Base-by-base conservation (phyloP, 805 yeast species). In the Cyberlindnera mississippiensis region DNA sequence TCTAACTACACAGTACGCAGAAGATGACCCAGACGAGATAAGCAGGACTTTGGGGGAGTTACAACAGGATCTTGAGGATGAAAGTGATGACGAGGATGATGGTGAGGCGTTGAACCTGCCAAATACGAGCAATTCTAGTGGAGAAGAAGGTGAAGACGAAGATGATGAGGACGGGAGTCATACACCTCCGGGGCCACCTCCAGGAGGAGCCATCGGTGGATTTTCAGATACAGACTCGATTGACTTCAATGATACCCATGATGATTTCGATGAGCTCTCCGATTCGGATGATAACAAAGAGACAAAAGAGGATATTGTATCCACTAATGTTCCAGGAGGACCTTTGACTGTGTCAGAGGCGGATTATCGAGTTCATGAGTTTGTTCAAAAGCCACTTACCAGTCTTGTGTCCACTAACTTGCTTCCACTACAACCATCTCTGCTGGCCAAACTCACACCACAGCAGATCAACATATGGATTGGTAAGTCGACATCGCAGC, bases 381-480 rank as follows among this genome's bases (percentile, higher is more conserved):
- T 81, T 4, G 67, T 73, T 30, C 89, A 80, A 53, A 77, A 76
- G 11, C 91, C 91, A 3, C 64, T 84, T 48, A 72, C 80, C 1
- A 66, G 66, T 27, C 58, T 75, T 38, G 52, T 64, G 1, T 44
- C 51, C 4, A 29, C 42, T 17, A 39, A 45, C 8, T 45, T 42
- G 0, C 56, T 72, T 29, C 77, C 78, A 4, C 48, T 74, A 14
- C 55, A 57, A 12, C 82, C 78, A 0, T 48, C 45, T 1, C 57
- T 72, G n/a, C 59, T 79, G 41, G 51, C 60, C 8, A 57, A 52
- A 2, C 57, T 82, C 11, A 59, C 74, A 1, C 78, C 89, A 1
- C 90, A 84, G 57, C 90, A 84, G 55, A 77, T 84, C 27, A 84
- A 84, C 53, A 60, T 84, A 6, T 84, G 91, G 91, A 69, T 82